Evolutionary conservation across 257 asterid genomes (phyloP).

Genomic region (Coffea canephora): DNA sequence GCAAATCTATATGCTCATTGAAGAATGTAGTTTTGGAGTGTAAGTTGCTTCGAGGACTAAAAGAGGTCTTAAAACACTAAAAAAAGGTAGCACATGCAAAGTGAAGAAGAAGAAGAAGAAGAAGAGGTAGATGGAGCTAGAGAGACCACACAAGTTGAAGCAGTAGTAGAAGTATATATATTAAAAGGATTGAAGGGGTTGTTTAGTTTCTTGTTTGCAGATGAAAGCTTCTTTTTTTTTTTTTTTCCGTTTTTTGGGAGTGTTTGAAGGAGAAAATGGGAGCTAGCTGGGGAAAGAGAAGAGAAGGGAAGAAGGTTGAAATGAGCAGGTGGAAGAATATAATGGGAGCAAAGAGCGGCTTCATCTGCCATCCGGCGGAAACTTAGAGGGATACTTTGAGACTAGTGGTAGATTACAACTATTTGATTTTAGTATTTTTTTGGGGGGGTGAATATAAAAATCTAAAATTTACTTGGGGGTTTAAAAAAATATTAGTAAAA

Average conservation of each 20-base stretch:
- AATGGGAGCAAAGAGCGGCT: conserved; percentile 78
- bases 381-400: conserved; percentile 45
- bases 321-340: conserved; percentile 72
- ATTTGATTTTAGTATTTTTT: neutral
- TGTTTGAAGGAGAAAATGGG: conserved; percentile 2
- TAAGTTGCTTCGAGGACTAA: neutral
- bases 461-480: neutral
- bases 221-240: neutral
- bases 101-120: conserved; percentile 13
- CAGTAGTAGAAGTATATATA: neutral
- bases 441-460: neutral
- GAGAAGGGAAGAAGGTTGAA: conserved; percentile 11
- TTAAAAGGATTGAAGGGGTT: neutral
- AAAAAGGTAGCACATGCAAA: conserved; percentile 33
- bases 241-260: neutral
- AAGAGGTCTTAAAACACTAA: neutral
- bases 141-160: neutral
- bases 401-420: too few relatives aligned
- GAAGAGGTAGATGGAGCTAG: neutral
- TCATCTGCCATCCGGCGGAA: conserved; percentile 86
- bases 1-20: neutral
- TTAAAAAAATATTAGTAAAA: conserved; percentile 15
- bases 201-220: neutral
- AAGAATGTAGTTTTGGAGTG: neutral
- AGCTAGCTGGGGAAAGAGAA: conserved; percentile 17